A percentile compares a stretch with the other conserved stretches of the same genome.
Evolutionary conservation across 2,329 filamentous ascomycete species (phyloP).

Genomic region (Rutstroemia sydowiana): DNA sequence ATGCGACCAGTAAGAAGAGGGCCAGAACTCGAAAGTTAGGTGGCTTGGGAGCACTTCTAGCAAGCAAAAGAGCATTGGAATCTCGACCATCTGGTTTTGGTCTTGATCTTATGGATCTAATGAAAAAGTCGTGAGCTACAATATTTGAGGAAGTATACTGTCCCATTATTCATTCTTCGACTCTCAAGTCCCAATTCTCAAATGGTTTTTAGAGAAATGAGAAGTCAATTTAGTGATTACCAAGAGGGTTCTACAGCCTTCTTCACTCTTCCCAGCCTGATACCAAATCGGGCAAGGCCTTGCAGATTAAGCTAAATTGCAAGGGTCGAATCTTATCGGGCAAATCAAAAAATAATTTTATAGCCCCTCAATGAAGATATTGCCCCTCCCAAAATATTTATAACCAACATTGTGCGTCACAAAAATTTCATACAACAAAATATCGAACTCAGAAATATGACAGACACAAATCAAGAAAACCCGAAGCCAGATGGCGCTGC

Average conservation of each 20-base stretch:
- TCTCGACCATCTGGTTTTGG: constrained; percentile 22
- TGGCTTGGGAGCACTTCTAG: constrained; percentile 56
- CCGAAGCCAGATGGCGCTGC: constrained; percentile 34
- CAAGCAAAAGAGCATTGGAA: constrained; percentile 22
- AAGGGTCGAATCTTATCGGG: constrained; percentile 12
- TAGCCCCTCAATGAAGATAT: constrained; percentile 5
- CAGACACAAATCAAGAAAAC: constrained; percentile 34
- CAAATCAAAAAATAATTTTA: constrained; percentile 17
- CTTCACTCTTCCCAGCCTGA: constrained; percentile 16
- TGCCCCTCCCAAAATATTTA: constrained; percentile 20
- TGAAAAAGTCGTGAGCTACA: constrained; percentile 28
- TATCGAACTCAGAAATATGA: constrained; percentile 33
- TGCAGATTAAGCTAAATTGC: neutral
- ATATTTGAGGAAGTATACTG: neutral
- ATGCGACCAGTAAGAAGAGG: constrained; percentile 56
- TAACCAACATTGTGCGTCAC: constrained; percentile 9
- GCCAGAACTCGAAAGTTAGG: constrained; percentile 55
- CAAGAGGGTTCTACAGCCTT: constrained; percentile 3
- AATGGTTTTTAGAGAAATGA: neutral
- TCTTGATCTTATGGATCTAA: constrained; percentile 34
- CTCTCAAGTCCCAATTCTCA: neutral
- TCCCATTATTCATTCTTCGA: neutral
- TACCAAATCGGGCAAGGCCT: constrained; percentile 9
- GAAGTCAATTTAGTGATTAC: constrained; percentile 3
- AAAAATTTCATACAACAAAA: neutral